Base-by-base conservation (phyloP, 441 rosid species). In the Lagerstroemia fauriei region DNA sequence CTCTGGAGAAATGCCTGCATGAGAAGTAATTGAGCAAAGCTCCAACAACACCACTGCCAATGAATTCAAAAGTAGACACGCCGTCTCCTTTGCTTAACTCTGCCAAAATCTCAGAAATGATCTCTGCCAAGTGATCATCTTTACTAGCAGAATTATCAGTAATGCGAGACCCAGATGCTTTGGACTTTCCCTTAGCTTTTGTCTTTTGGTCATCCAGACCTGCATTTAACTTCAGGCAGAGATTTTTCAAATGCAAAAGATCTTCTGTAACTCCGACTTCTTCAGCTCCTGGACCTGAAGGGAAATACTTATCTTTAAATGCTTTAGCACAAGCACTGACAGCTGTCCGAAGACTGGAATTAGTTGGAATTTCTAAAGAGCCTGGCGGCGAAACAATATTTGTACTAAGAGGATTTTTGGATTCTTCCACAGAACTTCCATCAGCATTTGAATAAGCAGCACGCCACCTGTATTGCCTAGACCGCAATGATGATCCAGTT, bases 11-110 rank as follows among this genome's bases (percentile, higher is more conserved):
- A 84, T 88, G 87, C 61, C 98, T 98, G 83, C 96, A 93, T 79
- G 99, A 93, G 84, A 97, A 97, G 83, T 92, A 97, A 85, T 94
- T 95, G 63, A 97, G 91, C 90, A 95, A 92, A 75, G 98, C 96
- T 80, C 92, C 95, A 82, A 97, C 98, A 80, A 91, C 99, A 80
- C 99, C 99, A 89, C 99, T 97, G 78, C 99, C 97, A 80, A 93
- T 91, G 82, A 97, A 97, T 92, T 97, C 99, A 90, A 97, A 97
- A 34, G 99, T 97, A 81, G 99, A 95, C 72, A 97, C 99, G 78
- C 99, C 98, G 82, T 95, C 97, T 81, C 99, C 99, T 88, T 94
- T 97, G 82, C 93, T 90, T 78, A 97, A 88, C 86, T 97, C 99
- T 85, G 87, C 83, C 73, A 95, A 91, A 91, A 97, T 92, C 88